Conservation (phyloP, 1,284 basidiomycete species). For the Fomitopsis betulina region DNA sequence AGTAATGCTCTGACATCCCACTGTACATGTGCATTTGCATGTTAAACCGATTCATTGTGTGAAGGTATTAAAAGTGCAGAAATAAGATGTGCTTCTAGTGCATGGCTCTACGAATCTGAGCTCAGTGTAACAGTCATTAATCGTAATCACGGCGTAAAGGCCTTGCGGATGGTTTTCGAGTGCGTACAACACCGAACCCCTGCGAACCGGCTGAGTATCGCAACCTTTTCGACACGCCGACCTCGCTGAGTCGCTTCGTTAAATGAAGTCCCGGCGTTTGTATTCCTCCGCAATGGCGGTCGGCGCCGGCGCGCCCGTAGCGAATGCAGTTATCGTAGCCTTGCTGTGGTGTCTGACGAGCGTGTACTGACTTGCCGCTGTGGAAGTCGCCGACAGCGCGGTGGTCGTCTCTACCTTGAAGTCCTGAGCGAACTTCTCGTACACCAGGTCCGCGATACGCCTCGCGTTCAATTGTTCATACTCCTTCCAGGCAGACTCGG, state of each 20-base stretch:
- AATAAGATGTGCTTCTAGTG: background rate
- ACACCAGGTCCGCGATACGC: background rate
- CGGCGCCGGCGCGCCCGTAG: background rate
- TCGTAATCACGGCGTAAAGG: background rate
- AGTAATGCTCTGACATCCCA: background rate
- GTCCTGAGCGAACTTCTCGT: background rate
- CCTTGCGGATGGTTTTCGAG: too few species aligned
- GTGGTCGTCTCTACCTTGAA: background rate
- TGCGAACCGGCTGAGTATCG: too few species aligned
- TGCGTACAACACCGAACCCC: too few species aligned
- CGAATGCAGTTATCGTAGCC: background rate
- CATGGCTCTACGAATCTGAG: background rate
- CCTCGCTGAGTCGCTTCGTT: too few species aligned
- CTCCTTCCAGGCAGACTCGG: constrained; percentile 4
- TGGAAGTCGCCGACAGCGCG: background rate
- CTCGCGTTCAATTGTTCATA: background rate
- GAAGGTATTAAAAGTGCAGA: background rate
- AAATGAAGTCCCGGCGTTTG: background rate
- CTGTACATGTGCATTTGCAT: background rate
- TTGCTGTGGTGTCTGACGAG: background rate
- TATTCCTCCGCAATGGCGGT: background rate
- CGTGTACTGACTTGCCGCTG: background rate
- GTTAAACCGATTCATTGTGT: background rate
- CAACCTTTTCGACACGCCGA: too few species aligned
- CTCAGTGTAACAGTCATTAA: background rate